Conservation (phyloP, 306 rosid genomes). For the Geum urbanum region DNA sequence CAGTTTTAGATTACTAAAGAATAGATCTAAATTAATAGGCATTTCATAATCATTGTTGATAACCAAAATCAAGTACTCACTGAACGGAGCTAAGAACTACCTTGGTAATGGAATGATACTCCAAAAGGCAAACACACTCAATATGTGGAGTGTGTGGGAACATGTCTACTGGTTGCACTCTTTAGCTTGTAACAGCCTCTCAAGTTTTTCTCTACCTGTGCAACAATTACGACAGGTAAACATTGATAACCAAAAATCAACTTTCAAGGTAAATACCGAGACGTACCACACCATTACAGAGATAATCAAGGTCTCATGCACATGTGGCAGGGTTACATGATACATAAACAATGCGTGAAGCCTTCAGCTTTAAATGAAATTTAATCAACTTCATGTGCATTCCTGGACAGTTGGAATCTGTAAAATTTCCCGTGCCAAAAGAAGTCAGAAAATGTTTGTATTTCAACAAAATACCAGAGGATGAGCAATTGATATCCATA, state of each 20-base stretch:
- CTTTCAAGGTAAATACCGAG: background rate
- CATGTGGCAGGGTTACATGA: slow-evolving; percentile 98
- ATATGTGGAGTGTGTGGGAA: slow-evolving; percentile 98
- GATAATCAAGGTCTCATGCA: slow-evolving; percentile 89
- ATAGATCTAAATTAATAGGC: background rate
- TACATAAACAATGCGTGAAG: slow-evolving; percentile 73
- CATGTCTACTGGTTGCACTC: slow-evolving; percentile 94
- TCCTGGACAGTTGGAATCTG: slow-evolving; percentile 99
- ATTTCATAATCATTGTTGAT: background rate
- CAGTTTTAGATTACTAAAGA: background rate
- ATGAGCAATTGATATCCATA: background rate
- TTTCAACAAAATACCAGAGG: background rate
- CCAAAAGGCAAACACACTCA: slow-evolving; percentile 85
- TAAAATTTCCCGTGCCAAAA: slow-evolving; percentile 16
- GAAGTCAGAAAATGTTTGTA: slow-evolving; percentile 13
- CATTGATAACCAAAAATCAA: background rate
- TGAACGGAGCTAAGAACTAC: background rate
- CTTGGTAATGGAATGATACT: slow-evolving; percentile 16
- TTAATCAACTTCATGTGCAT: slow-evolving; percentile 97
- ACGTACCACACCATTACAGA: slow-evolving; percentile 93
- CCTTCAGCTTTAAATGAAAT: slow-evolving; percentile 74
- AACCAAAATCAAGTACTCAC: background rate
- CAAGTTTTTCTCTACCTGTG: slow-evolving; percentile 66
- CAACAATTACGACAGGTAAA: slow-evolving; percentile 26
- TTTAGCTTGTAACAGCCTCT: slow-evolving; percentile 78